Evolutionary conservation across 2,329 filamentous ascomycete genomes (phyloP), one percentile per base, ranked within the genome.

Genomic region (Juglanconis juglandina): DNA sequence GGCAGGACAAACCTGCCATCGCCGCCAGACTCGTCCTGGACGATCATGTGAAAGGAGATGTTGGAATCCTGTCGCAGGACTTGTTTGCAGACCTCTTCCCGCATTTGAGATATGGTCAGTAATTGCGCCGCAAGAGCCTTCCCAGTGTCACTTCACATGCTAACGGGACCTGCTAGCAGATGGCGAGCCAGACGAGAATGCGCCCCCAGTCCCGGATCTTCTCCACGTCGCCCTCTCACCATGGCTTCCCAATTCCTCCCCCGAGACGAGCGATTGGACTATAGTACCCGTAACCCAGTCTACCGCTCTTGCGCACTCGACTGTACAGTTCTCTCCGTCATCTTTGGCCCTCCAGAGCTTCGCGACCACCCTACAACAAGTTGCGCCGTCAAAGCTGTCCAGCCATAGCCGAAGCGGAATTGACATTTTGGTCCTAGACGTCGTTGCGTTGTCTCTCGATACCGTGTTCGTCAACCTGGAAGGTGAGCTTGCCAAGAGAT

Each of bases 401-500:
- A 86, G 86, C 65, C 86, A 89, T 68, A 86, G 87, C 66, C 87
- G 91, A 67, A 85, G 87, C 64, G 87, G 90, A 8, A 89, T 97
- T 65, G 93, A 97, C 73, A 89, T 98, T 64, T 81, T 91, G 60
- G 83, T 96, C 33, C 79, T 96, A 60, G 90, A 96, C 70, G 90
- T 95, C 7, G 82, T 88, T 8, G 90, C 94, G 1, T 75, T 98
- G 33, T 83, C 87, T 2, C 78, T 98, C 33, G 91, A 97, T 63
- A 91, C 90, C 0, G 84, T 98, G 14, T 96, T 92, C 71, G 91
- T 98, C 60, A 92, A 85, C 53, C 80, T 97, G 6, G 92, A 97
- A 70, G 89, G 87, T 53, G 88, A 95, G 59, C 82, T 94, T 6
- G 84, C 95, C 46, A 87, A 87, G 65, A 87, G 90, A 68, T 78